phyloP scores from a whole-genome alignment of 345 rosid genomes.

The Syzygium jambos region DNA sequence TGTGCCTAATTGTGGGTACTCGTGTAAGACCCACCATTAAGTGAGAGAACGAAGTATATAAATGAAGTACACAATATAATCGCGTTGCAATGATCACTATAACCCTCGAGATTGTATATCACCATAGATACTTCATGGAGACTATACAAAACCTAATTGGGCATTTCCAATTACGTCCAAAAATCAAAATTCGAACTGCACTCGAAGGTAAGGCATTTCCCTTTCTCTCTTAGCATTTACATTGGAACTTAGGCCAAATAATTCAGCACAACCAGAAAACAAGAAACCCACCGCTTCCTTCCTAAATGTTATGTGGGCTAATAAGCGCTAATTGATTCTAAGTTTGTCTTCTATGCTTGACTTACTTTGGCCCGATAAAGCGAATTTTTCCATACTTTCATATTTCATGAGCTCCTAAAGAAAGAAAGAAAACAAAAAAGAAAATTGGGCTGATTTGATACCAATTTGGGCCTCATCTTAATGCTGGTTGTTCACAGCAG shows the following conservation, averaged over 20 bases:
- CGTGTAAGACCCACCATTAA: background rate
- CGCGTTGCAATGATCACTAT: background rate
- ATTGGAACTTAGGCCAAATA: background rate
- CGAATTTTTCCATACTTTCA: background rate
- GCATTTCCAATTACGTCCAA: background rate
- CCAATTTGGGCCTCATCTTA: background rate
- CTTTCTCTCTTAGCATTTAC: background rate
- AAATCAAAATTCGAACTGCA: background rate
- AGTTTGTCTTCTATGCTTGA: background rate
- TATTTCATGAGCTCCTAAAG: background rate
- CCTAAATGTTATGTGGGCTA: background rate
- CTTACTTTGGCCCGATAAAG: background rate
- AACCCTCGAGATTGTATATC: background rate
- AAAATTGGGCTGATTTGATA: background rate
- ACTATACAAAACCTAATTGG: background rate
- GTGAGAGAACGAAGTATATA: background rate
- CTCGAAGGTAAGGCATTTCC: background rate
- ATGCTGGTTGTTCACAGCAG: background rate
- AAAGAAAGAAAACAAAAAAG: background rate
- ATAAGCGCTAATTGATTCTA: background rate
- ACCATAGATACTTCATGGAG: background rate
- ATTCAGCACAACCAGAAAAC: background rate
- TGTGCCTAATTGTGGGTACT: background rate
- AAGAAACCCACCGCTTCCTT: background rate
- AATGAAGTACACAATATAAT: background rate